Percentiles rank a stretch among this genome's conserved stretches.
Conservation (phyloP, 2,329 filamentous ascomycete genomes). For the Ceratocystis cubensis region DNA sequence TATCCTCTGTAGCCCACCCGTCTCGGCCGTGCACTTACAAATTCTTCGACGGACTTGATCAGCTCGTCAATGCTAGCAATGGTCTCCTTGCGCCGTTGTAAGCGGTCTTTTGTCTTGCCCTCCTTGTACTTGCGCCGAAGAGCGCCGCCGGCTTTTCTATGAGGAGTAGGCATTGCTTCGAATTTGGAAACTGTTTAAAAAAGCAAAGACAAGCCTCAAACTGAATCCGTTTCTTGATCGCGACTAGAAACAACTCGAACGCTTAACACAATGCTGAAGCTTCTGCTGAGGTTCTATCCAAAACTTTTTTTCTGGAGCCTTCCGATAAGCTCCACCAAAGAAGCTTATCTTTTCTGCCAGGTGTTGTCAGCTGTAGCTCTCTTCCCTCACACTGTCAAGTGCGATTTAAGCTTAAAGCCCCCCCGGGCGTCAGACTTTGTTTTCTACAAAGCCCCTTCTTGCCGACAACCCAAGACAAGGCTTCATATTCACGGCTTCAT, state of each 20-base stretch:
- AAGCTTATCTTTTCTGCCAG: slow-evolving; percentile 6
- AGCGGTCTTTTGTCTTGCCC: slow-evolving; percentile 21
- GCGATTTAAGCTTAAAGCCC: slow-evolving; percentile 2
- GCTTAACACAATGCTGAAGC: neutral
- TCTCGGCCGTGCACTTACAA: slow-evolving; percentile 27
- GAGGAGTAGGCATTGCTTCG: slow-evolving; percentile 14
- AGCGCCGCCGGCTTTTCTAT: slow-evolving; percentile 13
- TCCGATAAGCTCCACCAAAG: slow-evolving; percentile 19
- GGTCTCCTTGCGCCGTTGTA: slow-evolving; percentile 30
- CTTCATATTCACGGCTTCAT: neutral
- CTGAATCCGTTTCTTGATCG: neutral
- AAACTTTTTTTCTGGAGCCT: slow-evolving; percentile 20
- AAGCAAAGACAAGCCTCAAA: too few species aligned
- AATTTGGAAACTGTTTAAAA: neutral
- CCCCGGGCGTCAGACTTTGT: neutral
- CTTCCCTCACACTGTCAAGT: neutral
- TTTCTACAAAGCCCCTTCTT: neutral
- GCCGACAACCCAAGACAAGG: neutral
- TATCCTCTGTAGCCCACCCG: neutral
- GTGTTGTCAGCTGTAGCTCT: neutral
- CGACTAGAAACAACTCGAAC: neutral
- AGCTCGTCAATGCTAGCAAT: slow-evolving; percentile 32
- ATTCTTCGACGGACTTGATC: slow-evolving; percentile 31
- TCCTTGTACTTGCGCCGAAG: slow-evolving; percentile 20
- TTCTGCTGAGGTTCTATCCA: neutral